Base-by-base conservation (phyloP, 1,139 yeast species). In the Yamadazyma diospyri region DNA sequence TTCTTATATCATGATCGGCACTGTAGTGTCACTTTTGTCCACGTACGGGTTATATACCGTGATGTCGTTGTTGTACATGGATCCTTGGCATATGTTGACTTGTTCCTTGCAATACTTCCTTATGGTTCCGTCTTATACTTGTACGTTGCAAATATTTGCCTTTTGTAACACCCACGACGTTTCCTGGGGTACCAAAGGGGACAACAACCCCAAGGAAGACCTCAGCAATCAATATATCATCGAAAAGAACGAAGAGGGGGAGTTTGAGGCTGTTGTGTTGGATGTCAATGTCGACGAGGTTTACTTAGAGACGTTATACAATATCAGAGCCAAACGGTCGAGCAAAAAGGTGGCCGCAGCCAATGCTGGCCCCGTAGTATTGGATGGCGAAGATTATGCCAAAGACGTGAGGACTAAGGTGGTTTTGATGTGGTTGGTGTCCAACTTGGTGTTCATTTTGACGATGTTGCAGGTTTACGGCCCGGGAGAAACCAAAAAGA, bases 161-260 rank as follows among this genome's bases (percentile, higher is more conserved):
- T 86, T 87, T 57, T 88, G 97, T 62, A 88, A 88, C 54, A 87
- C 95, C 4, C 96, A 88, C 61, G 97, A 88, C 67, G 95, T 88
- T 33, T 83, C 95, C 0, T 89, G 97, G 97, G 97, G 97, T 59
- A 89, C 97, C 0, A 88, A 88, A 55, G 97, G 97, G 45, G 95
- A 89, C 41, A 84, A 82, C 44, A 77, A 78, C 43, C 83, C 81
- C 30, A 70, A 78, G 11, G 78, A 78, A 47, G 74, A 69, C 41
- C 57, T 53, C 34, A 41, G 51, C 11, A 67, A 68, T 36, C 72
- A 64, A 40, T 69, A 69, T 41, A 64, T 68, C 35, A 66, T 69
- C 38, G 72, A 69, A 37, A 63, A 67, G 47, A 66, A 68, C 38
- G 74, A 64, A 33, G 57, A 64, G 40, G 76, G 76, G 32, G 95